Evolutionary conservation across 2,329 filamentous ascomycete genomes (phyloP).

Genomic region (Periconia digitata): DNA sequence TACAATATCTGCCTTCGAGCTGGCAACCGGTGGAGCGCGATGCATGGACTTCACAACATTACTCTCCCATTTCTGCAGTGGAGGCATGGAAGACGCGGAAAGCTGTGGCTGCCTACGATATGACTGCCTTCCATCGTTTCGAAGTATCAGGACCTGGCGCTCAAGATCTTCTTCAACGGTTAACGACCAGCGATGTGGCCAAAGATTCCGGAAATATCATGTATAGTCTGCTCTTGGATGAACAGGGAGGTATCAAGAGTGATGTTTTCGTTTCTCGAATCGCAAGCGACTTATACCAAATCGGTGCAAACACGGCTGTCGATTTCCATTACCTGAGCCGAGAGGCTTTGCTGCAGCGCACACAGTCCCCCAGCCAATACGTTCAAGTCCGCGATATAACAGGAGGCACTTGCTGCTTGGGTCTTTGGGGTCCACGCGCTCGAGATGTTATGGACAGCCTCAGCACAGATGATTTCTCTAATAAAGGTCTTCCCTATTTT

Average conservation of each 20-base stretch:
- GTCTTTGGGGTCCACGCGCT: conserved; percentile 63
- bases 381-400: conserved; percentile 62
- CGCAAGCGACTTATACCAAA: conserved; percentile 53
- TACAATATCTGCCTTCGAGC: conserved; percentile 54
- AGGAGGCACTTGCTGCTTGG: conserved; percentile 61
- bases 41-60: conserved; percentile 59
- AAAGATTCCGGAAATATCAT: conserved; percentile 54
- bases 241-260: conserved; percentile 56
- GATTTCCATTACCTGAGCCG: conserved; percentile 58
- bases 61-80: conserved; percentile 60
- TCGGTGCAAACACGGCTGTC: conserved; percentile 58
- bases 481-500: conserved; percentile 54
- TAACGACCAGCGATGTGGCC: conserved; percentile 55
- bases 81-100: conserved; percentile 68
- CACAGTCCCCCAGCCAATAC: conserved; percentile 45
- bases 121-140: conserved; percentile 62
- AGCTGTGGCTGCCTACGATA: conserved; percentile 63
- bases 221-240: conserved; percentile 60
- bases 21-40: conserved; percentile 61
- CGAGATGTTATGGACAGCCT: conserved; percentile 53
- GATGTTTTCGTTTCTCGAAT: conserved; percentile 61
- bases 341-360: conserved; percentile 54
- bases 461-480: conserved; percentile 51
- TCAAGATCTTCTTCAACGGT: conserved; percentile 55
- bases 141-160: conserved; percentile 62